phyloP scores from a whole-genome alignment of 495 filamentous ascomycete genomes.

The Talaromyces liani region DNA sequence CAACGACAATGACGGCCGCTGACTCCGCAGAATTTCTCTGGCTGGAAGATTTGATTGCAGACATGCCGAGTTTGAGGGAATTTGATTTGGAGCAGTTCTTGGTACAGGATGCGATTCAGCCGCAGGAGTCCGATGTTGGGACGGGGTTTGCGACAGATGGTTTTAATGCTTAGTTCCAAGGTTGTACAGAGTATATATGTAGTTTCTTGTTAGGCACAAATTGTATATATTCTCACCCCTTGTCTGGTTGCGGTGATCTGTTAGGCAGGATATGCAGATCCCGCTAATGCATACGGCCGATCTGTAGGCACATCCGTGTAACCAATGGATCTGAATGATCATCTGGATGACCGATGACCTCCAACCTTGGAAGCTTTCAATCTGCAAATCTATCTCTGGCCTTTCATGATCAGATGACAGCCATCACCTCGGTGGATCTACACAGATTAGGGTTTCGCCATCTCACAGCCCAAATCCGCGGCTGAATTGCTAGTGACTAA shows the following conservation, averaged over 20 bases:
- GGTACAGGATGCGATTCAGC: slow-evolving; percentile 3
- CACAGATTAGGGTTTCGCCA: not conserved
- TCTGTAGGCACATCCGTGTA: not conserved
- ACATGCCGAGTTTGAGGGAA: slow-evolving; percentile 38
- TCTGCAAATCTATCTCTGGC: not conserved
- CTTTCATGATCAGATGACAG: not conserved
- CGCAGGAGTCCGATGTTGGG: not conserved
- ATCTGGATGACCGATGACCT: not conserved
- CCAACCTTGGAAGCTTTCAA: not conserved
- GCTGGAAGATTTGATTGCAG: slow-evolving; percentile 37
- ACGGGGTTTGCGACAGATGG: not conserved
- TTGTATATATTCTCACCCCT: not conserved
- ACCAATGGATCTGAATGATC: not conserved
- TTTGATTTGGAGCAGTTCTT: slow-evolving; percentile 37
- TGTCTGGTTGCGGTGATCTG: not conserved
- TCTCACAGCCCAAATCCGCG: not conserved
- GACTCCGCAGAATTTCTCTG: slow-evolving; percentile 30
- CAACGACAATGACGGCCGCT: slow-evolving; percentile 8
- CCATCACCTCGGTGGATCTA: not conserved
- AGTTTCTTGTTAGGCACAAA: not conserved
- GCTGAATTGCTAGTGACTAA: not conserved
- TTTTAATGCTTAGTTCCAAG: not conserved
- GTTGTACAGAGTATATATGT: not conserved
- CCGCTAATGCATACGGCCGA: not conserved
- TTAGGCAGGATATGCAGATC: not conserved